Conservation (phyloP, 352 stramenopile species). For the Phytophthora sp. region DNA sequence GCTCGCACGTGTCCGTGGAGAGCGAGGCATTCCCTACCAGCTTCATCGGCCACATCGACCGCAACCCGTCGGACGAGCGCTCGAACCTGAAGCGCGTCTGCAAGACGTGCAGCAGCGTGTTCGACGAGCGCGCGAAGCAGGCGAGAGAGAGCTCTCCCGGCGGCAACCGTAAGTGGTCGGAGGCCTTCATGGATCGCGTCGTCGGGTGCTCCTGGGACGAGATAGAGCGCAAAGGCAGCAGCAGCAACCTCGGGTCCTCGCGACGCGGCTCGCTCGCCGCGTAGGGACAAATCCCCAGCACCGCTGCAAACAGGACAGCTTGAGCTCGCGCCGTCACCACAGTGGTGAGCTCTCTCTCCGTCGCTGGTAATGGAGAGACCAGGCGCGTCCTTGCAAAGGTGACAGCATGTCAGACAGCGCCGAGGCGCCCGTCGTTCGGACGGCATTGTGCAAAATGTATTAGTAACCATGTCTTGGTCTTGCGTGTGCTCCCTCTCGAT, state of each 20-base stretch:
- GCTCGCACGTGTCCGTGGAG: constrained; percentile 76
- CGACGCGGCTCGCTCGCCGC: constrained; percentile 44
- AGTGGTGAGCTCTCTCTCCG: constrained; percentile 12
- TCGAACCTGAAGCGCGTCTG: constrained; percentile 72
- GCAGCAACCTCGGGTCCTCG: constrained; percentile 28
- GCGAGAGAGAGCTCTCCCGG: constrained; percentile 27
- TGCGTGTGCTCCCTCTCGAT: too few species aligned
- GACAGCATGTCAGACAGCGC: constrained; percentile 6
- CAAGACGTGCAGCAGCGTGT: constrained; percentile 77
- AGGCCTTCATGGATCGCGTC: constrained; percentile 66
- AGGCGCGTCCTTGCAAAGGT: background rate
- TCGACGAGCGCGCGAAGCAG: constrained; percentile 69
- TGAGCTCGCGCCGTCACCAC: constrained; percentile 19
- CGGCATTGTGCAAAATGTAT: constrained; percentile 28
- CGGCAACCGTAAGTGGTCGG: constrained; percentile 52
- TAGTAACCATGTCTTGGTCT: constrained; percentile 23
- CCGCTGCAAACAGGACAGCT: constrained; percentile 7
- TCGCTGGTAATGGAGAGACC: constrained; percentile 27
- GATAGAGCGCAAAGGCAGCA: constrained; percentile 45
- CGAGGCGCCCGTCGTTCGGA: constrained; percentile 19
- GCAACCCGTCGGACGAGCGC: constrained; percentile 44
- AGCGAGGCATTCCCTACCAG: constrained; percentile 70
- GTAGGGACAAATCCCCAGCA: constrained; percentile 14
- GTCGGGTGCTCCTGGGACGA: constrained; percentile 72
- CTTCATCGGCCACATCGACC: constrained; percentile 55